Evolutionary conservation across 106 monocot species (phyloP).

Genomic region (Dendrobium huoshanense): DNA sequence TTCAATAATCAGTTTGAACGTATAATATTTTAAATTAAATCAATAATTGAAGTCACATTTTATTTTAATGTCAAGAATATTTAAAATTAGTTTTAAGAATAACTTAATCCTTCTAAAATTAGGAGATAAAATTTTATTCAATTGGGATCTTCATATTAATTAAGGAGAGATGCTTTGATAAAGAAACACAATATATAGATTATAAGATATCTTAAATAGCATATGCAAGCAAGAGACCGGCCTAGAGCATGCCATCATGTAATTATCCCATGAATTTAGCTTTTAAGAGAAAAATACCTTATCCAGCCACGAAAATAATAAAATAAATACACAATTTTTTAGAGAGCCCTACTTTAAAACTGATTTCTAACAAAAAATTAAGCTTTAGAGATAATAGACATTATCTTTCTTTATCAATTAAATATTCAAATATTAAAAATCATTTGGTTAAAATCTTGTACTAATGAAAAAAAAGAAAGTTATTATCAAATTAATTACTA

Average conservation of each 20-base stretch:
- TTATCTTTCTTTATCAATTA: not conserved
- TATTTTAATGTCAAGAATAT: slow-evolving; percentile 1
- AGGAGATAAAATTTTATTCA: not conserved
- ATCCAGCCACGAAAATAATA: not conserved
- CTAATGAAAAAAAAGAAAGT: not conserved
- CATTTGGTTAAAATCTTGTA: not conserved
- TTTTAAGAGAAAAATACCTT: not conserved
- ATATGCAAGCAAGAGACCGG: no score
- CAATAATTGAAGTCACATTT: not conserved
- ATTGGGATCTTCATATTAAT: not conserved
- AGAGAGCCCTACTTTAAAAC: not conserved
- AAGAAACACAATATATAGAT: not conserved
- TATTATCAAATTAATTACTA: not conserved
- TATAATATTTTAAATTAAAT: not conserved
- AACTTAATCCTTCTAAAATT: not conserved
- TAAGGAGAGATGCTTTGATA: not conserved
- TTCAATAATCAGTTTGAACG: not conserved
- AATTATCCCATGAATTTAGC: not conserved
- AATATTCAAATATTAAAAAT: not conserved
- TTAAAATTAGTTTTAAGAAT: not conserved
- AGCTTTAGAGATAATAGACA: not conserved
- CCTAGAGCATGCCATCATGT: not conserved
- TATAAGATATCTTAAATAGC: not conserved
- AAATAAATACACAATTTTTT: not conserved
- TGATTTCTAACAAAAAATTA: not conserved